phyloP scores from a whole-genome alignment of 2,329 filamentous ascomycete genomes.

The Aspergillus ustus region DNA sequence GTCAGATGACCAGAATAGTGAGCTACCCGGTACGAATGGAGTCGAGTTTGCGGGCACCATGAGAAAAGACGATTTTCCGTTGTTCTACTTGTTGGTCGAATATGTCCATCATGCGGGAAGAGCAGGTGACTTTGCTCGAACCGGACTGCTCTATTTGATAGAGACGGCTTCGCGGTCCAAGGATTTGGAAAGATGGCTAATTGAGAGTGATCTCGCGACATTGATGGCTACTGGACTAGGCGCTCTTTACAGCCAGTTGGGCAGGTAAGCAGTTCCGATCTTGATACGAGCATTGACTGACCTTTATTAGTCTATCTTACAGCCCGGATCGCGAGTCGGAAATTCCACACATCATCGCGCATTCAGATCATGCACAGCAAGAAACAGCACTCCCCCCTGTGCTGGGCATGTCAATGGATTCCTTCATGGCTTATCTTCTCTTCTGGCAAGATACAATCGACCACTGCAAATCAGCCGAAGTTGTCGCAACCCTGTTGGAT shows the following conservation, averaged over 20 bases:
- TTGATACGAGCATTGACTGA: not conserved
- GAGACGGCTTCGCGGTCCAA: conserved; percentile 85
- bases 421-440: conserved; percentile 89
- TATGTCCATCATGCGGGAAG: conserved; percentile 96
- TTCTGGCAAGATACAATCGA: conserved; percentile 99
- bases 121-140: conserved; percentile 93
- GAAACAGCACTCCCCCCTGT: conserved; percentile 77
- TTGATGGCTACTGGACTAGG: conserved; percentile 96
- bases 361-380: conserved; percentile 84
- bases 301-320: conserved; percentile 69
- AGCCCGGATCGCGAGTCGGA: conserved; percentile 67
- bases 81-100: conserved; percentile 95
- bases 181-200: conserved; percentile 90
- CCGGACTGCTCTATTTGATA: conserved; percentile 92
- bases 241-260: conserved; percentile 72
- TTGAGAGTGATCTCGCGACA: conserved; percentile 93
- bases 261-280: conserved; percentile 50
- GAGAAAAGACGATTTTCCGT: conserved; percentile 88
- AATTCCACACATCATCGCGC: conserved; percentile 79
- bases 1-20: conserved; percentile 42
- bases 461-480: conserved; percentile 88
- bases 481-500: conserved; percentile 90
- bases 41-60: conserved; percentile 81
- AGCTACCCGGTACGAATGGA: conserved; percentile 52
- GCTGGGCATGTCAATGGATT: conserved; percentile 85